phyloP scores from a whole-genome alignment of 1,284 basidiomycete species.

The Rhodotorula mucilaginosa region DNA sequence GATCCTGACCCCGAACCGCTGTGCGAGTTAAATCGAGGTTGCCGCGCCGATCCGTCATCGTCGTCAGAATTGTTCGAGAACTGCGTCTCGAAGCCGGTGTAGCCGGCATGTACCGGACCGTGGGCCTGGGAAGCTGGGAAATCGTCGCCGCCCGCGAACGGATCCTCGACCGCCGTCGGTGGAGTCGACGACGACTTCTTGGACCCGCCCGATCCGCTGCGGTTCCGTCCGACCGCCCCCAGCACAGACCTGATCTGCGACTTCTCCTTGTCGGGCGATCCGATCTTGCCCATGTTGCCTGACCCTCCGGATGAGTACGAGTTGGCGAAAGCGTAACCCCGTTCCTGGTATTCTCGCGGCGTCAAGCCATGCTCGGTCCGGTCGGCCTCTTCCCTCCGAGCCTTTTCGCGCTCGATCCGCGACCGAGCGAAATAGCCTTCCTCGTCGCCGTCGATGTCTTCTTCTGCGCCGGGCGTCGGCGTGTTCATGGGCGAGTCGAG shows the following conservation, averaged over 20 bases:
- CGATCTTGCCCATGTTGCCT: neutral
- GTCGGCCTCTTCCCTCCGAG: neutral
- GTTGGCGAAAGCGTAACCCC: slow-evolving; percentile 32
- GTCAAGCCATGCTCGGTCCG: slow-evolving; percentile 9
- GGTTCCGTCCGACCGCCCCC: slow-evolving; percentile 1
- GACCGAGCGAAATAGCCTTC: slow-evolving; percentile 7
- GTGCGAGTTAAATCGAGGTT: neutral
- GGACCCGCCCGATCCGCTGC: slow-evolving; percentile 4
- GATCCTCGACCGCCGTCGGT: neutral
- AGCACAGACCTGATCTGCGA: slow-evolving; percentile 3
- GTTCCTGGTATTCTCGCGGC: slow-evolving; percentile 13
- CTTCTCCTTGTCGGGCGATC: neutral
- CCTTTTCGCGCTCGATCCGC: neutral
- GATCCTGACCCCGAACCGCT: neutral
- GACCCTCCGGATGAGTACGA: slow-evolving; percentile 24
- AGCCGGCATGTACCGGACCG: neutral
- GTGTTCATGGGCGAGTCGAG: slow-evolving; percentile 18
- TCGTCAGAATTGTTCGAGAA: slow-evolving; percentile 13
- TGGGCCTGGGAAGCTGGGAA: neutral
- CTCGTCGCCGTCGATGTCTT: slow-evolving; percentile 8
- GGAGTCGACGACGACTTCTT: neutral
- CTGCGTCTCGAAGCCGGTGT: slow-evolving; percentile 19
- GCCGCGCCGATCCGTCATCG: neutral
- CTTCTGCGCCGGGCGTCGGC: neutral
- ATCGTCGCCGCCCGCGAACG: slow-evolving; percentile 1